Conservation (phyloP, 176 grass and related monocot species). For the Carex pumila region DNA sequence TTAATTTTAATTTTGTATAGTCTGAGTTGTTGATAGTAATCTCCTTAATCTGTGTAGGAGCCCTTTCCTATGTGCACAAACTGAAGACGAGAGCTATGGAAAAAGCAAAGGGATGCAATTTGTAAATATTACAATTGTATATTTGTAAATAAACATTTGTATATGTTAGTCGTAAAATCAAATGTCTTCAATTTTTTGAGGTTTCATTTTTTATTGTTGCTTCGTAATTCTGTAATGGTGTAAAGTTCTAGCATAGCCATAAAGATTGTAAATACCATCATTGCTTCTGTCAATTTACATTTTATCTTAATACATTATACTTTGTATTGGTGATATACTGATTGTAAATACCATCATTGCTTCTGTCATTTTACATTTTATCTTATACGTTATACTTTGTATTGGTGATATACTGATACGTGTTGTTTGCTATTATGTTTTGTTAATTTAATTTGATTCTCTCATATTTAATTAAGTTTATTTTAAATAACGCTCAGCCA, state of each 20-base stretch:
- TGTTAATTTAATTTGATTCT: neutral
- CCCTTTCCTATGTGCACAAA: conserved; percentile 12
- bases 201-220: neutral
- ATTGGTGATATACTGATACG: neutral
- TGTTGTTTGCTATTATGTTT: neutral
- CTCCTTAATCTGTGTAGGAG: neutral
- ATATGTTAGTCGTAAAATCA: neutral
- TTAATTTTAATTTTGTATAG: neutral
- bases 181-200: neutral
- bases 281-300: too few relatives aligned
- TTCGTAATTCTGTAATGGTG: too few relatives aligned
- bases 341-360: too few relatives aligned
- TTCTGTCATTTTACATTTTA: neutral
- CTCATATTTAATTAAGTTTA: neutral
- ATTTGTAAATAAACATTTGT: neutral
- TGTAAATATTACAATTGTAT: neutral
- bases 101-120: neutral
- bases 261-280: neutral
- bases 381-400: neutral
- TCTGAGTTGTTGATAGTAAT: neutral
- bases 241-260: too few relatives aligned
- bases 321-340: too few relatives aligned
- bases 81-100: neutral
- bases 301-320: too few relatives aligned
- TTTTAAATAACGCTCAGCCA: neutral